Evolutionary conservation across 2,329 filamentous ascomycete genomes (phyloP), one percentile per base, ranked within the genome.

Genomic region (Aspergillus neotritici): DNA sequence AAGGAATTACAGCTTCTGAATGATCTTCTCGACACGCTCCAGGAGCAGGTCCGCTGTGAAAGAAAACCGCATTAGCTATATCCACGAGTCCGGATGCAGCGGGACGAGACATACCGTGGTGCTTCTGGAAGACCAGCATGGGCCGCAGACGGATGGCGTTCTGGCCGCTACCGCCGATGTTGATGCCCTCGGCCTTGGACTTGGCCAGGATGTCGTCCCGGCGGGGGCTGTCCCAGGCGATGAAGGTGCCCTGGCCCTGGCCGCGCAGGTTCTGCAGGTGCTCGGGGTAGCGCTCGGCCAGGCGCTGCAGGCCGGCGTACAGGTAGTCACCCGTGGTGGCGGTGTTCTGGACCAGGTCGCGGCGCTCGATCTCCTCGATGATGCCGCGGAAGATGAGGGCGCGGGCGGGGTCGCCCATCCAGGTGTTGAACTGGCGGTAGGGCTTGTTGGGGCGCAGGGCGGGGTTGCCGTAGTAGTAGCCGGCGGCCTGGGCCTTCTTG

Each of bases 351-450:
- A 95, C 87, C n/a, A 95, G 77, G 58, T 84, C 79, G 44, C 86
- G 74, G 39, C 80, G 74, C 67, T 88, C 74, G 44, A 94, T 83
- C 72, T 95, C 88, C 46, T 86, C 70, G 62, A 91, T 79, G 70
- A 95, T 94, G 60, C 82, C 84, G 51, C 86, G 81, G 83, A 94
- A 94, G 53, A 95, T 77, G 47, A 95, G 73, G 12, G 86, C 87
- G 47, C 87, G 83, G 11, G 85, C 83, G 12, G 89, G 89, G 71
- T 95, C 89, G 58, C 89, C 89, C 84, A 95, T 94, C 89, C 89
- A 95, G 37, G 88, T 95, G 77, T 95, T 95, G 78, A 95, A 95
- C 71, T 95, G 89, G 49, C 89, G 83, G 76, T 94, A 95, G 5
- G 90, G 86, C 77, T 90, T 90, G 75, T 94, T 94, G 50, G 89